A percentile compares a stretch with the other conserved stretches of the same genome.
These are phyloP conservation scores for Saccharomycopsis babjevae DNA, from an alignment of 805 yeast species.

Conservation along the genomic window DNA sequence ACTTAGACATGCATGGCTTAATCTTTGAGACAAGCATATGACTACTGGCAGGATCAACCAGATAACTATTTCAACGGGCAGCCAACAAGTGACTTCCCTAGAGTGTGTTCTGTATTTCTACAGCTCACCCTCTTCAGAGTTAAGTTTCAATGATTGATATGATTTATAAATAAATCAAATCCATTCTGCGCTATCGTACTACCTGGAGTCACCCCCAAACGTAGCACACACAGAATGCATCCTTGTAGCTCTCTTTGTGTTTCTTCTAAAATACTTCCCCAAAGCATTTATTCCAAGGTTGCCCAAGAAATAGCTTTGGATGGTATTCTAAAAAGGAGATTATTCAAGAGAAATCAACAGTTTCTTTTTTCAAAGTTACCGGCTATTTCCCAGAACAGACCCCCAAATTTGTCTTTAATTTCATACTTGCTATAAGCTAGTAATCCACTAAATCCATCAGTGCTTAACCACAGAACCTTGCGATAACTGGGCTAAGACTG, in stretches of 20 bases:
- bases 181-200: neutral
- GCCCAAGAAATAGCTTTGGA: conserved; percentile 6
- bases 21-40: conserved; percentile 44
- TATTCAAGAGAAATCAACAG: conserved; percentile 7
- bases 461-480: conserved; percentile 7
- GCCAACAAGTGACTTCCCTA: neutral
- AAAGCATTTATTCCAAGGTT: conserved; percentile 3
- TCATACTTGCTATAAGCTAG: conserved; percentile 7
- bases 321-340: conserved; percentile 7
- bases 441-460: conserved; percentile 8
- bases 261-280: conserved; percentile 8
- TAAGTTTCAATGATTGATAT: neutral
- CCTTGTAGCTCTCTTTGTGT: conserved; percentile 6
- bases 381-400: conserved; percentile 7
- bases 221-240: neutral
- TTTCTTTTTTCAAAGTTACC: neutral
- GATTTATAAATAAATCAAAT: neutral
- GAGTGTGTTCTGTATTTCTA: neutral
- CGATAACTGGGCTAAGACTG: conserved; percentile 6
- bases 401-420: conserved; percentile 9
- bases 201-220: neutral
- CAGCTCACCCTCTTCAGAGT: neutral
- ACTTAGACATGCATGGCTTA: conserved; percentile 42
- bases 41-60: conserved; percentile 45
- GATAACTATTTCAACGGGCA: conserved; percentile 23